Evolutionary conservation across 163 green algal species (phyloP).

Genomic region (Chlorella variabilis): DNA sequence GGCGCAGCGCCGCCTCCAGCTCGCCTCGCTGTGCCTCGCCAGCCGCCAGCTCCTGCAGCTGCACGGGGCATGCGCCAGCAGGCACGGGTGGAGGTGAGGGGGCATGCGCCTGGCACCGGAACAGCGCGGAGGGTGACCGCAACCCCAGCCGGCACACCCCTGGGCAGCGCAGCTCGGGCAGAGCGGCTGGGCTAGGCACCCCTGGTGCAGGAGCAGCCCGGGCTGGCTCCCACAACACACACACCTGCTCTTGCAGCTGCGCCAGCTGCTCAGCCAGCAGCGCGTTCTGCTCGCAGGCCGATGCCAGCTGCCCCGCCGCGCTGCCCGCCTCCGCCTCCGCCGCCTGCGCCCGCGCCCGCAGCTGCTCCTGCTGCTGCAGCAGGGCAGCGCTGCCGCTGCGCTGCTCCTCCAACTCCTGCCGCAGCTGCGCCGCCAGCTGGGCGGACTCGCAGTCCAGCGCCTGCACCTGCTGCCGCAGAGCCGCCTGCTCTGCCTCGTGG

Average conservation of each 20-base stretch:
- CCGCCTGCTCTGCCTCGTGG: neutral
- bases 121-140: too few species aligned
- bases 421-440: neutral
- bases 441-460: neutral
- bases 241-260: slow-evolving; percentile 12
- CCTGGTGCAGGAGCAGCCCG: too few species aligned
- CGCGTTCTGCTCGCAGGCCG: slow-evolving; percentile 31
- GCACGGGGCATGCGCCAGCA: neutral
- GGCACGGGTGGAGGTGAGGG: too few species aligned
- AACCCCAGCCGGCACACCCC: too few species aligned
- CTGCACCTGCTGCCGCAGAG: neutral
- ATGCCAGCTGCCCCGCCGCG: slow-evolving; percentile 17
- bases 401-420: slow-evolving; percentile 5
- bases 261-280: slow-evolving; percentile 22
- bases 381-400: neutral
- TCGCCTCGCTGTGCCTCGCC: neutral
- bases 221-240: too few species aligned
- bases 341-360: neutral
- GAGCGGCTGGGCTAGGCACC: too few species aligned
- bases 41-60: neutral
- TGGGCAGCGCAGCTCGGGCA: too few species aligned
- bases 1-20: neutral
- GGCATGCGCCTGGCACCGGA: too few species aligned
- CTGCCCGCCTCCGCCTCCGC: slow-evolving; percentile 11
- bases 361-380: neutral